These are phyloP conservation scores for Nannochloropsis salina DNA, from an alignment of 108 stramenopile species.

Conservation along the genomic window DNA sequence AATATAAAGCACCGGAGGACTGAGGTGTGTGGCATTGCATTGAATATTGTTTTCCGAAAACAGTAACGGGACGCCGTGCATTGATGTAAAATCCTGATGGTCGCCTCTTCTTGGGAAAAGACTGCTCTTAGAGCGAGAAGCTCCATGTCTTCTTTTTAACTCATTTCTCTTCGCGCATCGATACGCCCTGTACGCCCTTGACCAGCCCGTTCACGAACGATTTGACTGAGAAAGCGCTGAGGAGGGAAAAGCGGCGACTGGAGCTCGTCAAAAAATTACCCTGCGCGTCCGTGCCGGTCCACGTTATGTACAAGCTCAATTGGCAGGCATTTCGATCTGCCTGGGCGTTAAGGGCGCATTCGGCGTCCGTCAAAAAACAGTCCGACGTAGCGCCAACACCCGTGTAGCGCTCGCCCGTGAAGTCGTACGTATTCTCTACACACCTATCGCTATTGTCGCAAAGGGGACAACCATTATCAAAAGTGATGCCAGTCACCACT, in stretches of 20 bases:
- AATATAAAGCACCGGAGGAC: too few relatives aligned
- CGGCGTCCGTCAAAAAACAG: constrained; percentile 57
- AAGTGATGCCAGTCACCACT: constrained; percentile 67
- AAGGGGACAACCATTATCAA: constrained; percentile 84
- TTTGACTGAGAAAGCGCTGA: constrained; percentile 36
- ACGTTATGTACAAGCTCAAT: constrained; percentile 72
- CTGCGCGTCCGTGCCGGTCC: constrained; percentile 76
- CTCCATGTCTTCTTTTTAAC: background rate
- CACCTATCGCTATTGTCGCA: constrained; percentile 57
- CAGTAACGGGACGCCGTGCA: too few relatives aligned
- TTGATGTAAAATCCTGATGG: too few relatives aligned
- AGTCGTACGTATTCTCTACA: constrained; percentile 68
- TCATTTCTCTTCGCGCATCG: background rate
- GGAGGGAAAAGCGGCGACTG: constrained; percentile 68
- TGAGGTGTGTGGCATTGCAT: too few relatives aligned
- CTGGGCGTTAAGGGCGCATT: constrained; percentile 46
- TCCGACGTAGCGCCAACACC: constrained; percentile 41
- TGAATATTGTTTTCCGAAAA: too few relatives aligned
- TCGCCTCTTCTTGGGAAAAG: too few relatives aligned
- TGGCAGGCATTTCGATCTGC: constrained; percentile 58
- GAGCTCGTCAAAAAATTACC: constrained; percentile 67
- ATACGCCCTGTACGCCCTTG: background rate
- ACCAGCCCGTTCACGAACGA: constrained; percentile 10
- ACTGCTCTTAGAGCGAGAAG: too few relatives aligned
- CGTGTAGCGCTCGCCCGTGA: constrained; percentile 55